Percentiles rank a stretch among this genome's conserved stretches.
These are phyloP conservation scores for Cyberlindnera subsufficiens DNA, from an alignment of 805 yeast genomes.

Conservation along the genomic window DNA sequence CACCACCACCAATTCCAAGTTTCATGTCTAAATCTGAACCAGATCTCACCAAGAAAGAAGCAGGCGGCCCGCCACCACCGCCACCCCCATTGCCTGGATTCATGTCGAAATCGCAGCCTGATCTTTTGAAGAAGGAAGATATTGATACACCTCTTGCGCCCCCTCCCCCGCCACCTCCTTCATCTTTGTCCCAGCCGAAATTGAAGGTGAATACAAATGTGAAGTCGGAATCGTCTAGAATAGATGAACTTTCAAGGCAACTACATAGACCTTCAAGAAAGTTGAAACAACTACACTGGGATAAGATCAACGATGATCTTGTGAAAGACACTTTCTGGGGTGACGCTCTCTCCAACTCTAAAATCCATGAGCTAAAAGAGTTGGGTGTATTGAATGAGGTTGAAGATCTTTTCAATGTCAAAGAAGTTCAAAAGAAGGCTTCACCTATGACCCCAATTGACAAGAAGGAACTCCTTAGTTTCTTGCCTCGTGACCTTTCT, in stretches of 20 bases:
- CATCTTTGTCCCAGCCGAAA: conserved; percentile 20
- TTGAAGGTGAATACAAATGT: conserved; percentile 1
- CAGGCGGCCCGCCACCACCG: conserved; percentile 4
- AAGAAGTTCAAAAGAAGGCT: conserved; percentile 43
- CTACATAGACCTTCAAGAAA: conserved; percentile 36
- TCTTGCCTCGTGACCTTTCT: conserved; percentile 76
- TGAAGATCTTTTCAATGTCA: conserved; percentile 84
- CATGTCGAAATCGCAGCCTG: conserved; percentile 1
- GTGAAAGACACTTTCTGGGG: conserved; percentile 88
- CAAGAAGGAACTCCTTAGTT: conserved; percentile 40
- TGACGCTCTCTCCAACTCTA: conserved; percentile 45
- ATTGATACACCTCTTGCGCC: conserved; percentile 20
- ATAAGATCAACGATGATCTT: conserved; percentile 60
- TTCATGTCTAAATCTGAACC: conserved; percentile 5
- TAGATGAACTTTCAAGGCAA: conserved; percentile 5
- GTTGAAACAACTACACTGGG: conserved; percentile 96
- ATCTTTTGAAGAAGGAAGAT: conserved; percentile 2
- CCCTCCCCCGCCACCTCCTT: conserved; percentile 24
- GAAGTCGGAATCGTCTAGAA: not conserved
- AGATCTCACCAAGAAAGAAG: not conserved
- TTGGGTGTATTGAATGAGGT: conserved; percentile 81
- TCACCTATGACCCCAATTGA: conserved; percentile 4
- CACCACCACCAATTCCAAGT: conserved; percentile 24
- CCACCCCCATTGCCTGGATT: conserved; percentile 4
- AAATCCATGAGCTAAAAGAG: conserved; percentile 59